Conservation (phyloP, 306 rosid species). For the Glycine latifolia region DNA sequence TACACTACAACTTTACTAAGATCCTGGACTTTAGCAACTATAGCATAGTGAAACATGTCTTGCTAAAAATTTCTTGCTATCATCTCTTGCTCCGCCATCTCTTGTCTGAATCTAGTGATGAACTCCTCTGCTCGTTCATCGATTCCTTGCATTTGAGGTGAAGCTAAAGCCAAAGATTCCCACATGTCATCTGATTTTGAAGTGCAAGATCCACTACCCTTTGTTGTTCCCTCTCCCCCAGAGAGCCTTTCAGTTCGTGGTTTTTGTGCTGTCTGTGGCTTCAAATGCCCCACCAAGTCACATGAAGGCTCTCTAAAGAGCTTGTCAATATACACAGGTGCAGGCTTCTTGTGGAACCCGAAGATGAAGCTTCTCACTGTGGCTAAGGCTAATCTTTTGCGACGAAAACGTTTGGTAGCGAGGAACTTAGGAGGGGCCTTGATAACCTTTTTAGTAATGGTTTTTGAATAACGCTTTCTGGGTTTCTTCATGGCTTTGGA, state of each 20-base stretch:
- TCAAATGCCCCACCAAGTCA: constrained; percentile 38
- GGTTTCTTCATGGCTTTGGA: constrained; percentile 62
- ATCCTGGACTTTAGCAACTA: background rate
- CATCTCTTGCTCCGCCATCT: constrained; percentile 66
- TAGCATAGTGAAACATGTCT: background rate
- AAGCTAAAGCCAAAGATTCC: constrained; percentile 72
- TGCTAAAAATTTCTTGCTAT: constrained; percentile 47
- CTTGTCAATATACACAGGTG: constrained; percentile 68
- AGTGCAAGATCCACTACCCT: background rate
- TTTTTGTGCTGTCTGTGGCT: constrained; percentile 23
- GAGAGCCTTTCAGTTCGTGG: background rate
- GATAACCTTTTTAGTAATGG: background rate
- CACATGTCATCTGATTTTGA: constrained; percentile 67
- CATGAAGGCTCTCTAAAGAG: constrained; percentile 60
- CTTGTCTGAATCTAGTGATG: constrained; percentile 60
- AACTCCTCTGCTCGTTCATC: constrained; percentile 79
- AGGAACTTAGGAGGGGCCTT: constrained; percentile 43
- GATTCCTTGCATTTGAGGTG: constrained; percentile 70
- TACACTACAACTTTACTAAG: background rate
- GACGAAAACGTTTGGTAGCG: constrained; percentile 38
- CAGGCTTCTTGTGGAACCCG: constrained; percentile 45
- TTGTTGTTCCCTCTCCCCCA: constrained; percentile 29
- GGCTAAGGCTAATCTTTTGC: constrained; percentile 18
- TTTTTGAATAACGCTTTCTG: constrained; percentile 38
- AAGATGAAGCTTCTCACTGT: constrained; percentile 15